A percentile compares a stretch with the other conserved stretches of the same genome.
These are phyloP conservation scores for Macrophomina tecta DNA, from an alignment of 2,329 filamentous ascomycete genomes.

Conservation along the genomic window DNA sequence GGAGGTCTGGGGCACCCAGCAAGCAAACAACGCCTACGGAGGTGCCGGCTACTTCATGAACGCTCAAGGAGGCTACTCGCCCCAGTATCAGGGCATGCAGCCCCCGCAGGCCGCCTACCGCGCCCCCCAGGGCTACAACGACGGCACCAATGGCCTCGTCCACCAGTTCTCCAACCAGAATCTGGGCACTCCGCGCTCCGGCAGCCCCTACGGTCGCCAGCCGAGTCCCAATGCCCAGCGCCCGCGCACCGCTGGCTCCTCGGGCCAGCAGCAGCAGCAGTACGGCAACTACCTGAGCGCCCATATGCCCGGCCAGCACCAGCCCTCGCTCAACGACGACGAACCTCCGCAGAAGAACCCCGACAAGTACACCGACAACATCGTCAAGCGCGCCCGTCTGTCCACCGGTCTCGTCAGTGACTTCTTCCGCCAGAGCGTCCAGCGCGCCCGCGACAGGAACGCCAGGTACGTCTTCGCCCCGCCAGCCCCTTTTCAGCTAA, in stretches of 20 bases:
- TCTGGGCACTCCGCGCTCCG: slow-evolving; percentile 72
- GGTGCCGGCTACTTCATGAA: slow-evolving; percentile 56
- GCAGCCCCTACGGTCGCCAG: slow-evolving; percentile 70
- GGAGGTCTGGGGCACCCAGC: slow-evolving; percentile 63
- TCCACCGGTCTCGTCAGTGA: slow-evolving; percentile 70
- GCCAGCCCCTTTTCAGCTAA: not conserved
- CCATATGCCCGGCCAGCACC: slow-evolving; percentile 67
- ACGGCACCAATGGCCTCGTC: slow-evolving; percentile 87
- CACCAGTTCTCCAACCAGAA: slow-evolving; percentile 98
- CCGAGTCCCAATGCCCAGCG: slow-evolving; percentile 72
- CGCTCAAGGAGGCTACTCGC: slow-evolving; percentile 53
- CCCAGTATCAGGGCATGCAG: slow-evolving; percentile 54
- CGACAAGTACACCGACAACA: slow-evolving; percentile 86
- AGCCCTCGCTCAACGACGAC: slow-evolving; percentile 62
- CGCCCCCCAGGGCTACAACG: slow-evolving; percentile 69
- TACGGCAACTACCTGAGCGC: slow-evolving; percentile 72
- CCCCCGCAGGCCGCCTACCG: slow-evolving; percentile 63
- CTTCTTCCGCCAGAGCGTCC: slow-evolving; percentile 99
- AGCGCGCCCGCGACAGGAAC: slow-evolving; percentile 92
- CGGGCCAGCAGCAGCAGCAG: slow-evolving; percentile 61
- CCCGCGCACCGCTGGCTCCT: slow-evolving; percentile 80
- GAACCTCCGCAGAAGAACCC: slow-evolving; percentile 79
- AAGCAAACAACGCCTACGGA: slow-evolving; percentile 44
- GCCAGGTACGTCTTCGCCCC: slow-evolving; percentile 71
- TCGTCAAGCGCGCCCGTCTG: slow-evolving; percentile 73